A percentile compares a stretch with the other conserved stretches of the same genome.
These are phyloP conservation scores for Talaromyces sp. DNA, from an alignment of 2,329 filamentous ascomycete species.

Conservation along the genomic window DNA sequence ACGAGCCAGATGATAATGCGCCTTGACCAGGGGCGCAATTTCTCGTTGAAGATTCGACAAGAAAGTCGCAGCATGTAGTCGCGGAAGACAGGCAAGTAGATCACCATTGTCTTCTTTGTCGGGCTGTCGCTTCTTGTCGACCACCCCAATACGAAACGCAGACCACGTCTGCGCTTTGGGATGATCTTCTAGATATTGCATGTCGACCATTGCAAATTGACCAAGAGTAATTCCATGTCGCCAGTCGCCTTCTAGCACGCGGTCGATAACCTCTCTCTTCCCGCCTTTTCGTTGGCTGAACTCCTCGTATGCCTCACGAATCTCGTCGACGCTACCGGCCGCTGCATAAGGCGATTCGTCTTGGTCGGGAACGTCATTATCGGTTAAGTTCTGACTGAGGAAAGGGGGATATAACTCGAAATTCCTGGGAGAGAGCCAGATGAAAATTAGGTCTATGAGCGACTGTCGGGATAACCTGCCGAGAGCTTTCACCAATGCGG, in stretches of 20 bases:
- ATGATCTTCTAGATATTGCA: constrained; percentile 54
- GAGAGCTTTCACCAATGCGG: constrained; percentile 64
- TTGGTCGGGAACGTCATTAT: constrained; percentile 48
- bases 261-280: constrained; percentile 54
- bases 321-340: constrained; percentile 60
- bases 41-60: constrained; percentile 71
- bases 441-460: constrained; percentile 67
- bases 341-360: constrained; percentile 67
- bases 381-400: constrained; percentile 48
- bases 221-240: constrained; percentile 53
- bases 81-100: constrained; percentile 51
- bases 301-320: constrained; percentile 63
- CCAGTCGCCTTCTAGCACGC: constrained; percentile 58
- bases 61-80: constrained; percentile 78
- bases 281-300: constrained; percentile 55
- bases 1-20: constrained; percentile 77
- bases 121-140: constrained; percentile 22
- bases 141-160: constrained; percentile 47
- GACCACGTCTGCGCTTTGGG: constrained; percentile 53
- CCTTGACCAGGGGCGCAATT: constrained; percentile 74
- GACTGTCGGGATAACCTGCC: constrained; percentile 68
- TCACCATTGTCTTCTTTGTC: constrained; percentile 28
- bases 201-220: constrained; percentile 55
- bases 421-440: constrained; percentile 72
- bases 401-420: constrained; percentile 59